These are phyloP conservation scores for Theobroma cacao DNA, from an alignment of 345 rosid species.

Conservation along the genomic window DNA sequence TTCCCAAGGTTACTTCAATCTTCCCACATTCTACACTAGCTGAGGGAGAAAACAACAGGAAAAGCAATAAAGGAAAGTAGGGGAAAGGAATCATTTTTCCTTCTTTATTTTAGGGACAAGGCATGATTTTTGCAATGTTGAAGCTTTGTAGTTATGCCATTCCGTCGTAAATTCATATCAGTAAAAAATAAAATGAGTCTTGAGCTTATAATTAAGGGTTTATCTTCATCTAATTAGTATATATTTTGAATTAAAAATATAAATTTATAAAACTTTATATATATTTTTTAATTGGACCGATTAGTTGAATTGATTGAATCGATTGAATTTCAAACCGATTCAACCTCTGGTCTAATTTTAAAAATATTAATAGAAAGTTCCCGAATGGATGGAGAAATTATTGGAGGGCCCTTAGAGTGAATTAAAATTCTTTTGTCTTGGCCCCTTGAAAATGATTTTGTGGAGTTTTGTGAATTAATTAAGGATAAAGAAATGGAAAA, in stretches of 20 bases:
- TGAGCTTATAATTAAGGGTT: no score
- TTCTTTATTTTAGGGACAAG: background rate
- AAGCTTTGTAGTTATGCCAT: no score
- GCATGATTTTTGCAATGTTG: background rate
- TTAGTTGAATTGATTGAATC: no score
- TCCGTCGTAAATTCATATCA: no score
- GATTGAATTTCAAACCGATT: no score
- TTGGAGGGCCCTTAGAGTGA: constrained; percentile 18
- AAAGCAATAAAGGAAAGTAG: background rate
- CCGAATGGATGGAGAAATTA: constrained; percentile 5
- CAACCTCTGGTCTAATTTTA: no score
- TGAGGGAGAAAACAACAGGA: background rate
- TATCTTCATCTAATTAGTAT: no score
- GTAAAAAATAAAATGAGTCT: no score
- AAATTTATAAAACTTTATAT: no score
- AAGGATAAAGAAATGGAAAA: background rate
- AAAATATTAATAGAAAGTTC: no score
- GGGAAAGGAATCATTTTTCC: background rate
- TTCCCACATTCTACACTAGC: background rate
- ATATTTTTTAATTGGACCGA: no score
- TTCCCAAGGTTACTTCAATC: background rate
- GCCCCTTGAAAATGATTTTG: constrained; percentile 3
- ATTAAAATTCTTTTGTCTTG: background rate
- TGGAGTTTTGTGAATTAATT: background rate
- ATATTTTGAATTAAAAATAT: no score